A percentile compares a stretch with the other conserved stretches of the same genome.
These are phyloP conservation scores for Chernovozyma aurita DNA, from an alignment of 1,139 yeast genomes.

Conservation along the genomic window DNA sequence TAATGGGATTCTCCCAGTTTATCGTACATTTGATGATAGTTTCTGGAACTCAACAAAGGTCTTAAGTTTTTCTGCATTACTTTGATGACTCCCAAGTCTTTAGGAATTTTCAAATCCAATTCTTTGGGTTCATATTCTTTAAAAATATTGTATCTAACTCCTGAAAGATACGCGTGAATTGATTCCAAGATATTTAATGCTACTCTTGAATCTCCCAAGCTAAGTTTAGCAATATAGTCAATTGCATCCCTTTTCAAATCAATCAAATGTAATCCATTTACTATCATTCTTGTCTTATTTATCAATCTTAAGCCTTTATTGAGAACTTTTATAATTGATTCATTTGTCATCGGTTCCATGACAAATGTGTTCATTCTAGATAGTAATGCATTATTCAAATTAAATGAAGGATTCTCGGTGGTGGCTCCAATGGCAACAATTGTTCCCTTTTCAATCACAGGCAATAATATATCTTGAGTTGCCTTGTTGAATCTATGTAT, in stretches of 20 bases:
- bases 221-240: conserved; percentile 67
- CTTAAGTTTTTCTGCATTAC: conserved; percentile 33
- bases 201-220: conserved; percentile 86
- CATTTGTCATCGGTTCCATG: conserved; percentile 55
- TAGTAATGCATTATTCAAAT: conserved; percentile 77
- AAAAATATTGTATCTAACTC: conserved; percentile 21
- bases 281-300: conserved; percentile 51
- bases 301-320: conserved; percentile 58
- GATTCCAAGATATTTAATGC: conserved; percentile 72
- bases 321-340: conserved; percentile 57
- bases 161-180: conserved; percentile 39
- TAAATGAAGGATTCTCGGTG: conserved; percentile 94
- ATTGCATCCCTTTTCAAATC: conserved; percentile 54
- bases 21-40: conserved; percentile 69
- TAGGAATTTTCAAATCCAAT: conserved; percentile 14
- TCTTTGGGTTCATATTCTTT: conserved; percentile 13
- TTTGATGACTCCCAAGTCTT: conserved; percentile 25
- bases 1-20: conserved; percentile 88
- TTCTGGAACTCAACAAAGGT: conserved; percentile 31
- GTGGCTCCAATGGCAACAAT: conserved; percentile 86
- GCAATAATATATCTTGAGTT: conserved; percentile 82
- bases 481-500: conserved; percentile 87
- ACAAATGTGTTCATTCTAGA: conserved; percentile 88
- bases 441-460: conserved; percentile 65
- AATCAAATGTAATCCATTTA: conserved; percentile 39